These are phyloP conservation scores for Ophiostoma quercus DNA, from an alignment of 2,329 filamentous ascomycete genomes.

Conservation along the genomic window DNA sequence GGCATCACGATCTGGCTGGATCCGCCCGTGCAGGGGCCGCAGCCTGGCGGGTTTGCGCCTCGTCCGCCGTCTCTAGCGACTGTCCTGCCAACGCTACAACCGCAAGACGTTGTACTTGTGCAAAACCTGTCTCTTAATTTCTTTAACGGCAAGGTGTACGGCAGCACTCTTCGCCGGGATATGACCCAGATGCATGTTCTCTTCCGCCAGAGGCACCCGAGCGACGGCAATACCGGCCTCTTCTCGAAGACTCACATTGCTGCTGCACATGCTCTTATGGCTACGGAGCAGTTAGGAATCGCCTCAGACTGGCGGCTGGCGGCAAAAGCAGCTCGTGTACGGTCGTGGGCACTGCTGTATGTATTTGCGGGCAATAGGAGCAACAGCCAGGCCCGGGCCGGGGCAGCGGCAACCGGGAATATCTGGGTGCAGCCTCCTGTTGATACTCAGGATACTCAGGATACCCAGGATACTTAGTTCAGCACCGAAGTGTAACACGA, in stretches of 20 bases:
- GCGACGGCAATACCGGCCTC: constrained; percentile 34
- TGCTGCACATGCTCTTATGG: constrained; percentile 28
- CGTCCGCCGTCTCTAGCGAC: constrained; percentile 33
- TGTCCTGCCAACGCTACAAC: constrained; percentile 46
- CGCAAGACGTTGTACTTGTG: constrained; percentile 73
- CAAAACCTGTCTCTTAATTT: constrained; percentile 72
- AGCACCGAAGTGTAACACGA: not conserved
- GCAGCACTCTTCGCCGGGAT: constrained; percentile 69
- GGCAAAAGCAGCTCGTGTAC: constrained; percentile 60
- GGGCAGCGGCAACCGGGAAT: not conserved
- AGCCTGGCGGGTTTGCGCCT: not conserved
- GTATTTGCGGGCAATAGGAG: constrained; percentile 38
- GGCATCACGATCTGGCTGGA: constrained; percentile 76
- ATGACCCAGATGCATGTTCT: constrained; percentile 66
- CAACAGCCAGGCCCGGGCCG: not conserved
- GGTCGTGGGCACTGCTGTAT: constrained; percentile 70
- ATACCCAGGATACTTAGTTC: constrained; percentile 27
- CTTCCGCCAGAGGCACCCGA: constrained; percentile 41
- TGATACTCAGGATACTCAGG: constrained; percentile 29
- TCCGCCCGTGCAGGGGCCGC: constrained; percentile 18
- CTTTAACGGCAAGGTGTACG: constrained; percentile 74
- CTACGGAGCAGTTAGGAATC: constrained; percentile 27
- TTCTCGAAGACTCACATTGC: constrained; percentile 51
- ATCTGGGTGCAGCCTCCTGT: constrained; percentile 28
- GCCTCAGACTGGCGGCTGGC: constrained; percentile 38